phyloP scores from a whole-genome alignment of 345 rosid species.

The Sapria himalayana region DNA sequence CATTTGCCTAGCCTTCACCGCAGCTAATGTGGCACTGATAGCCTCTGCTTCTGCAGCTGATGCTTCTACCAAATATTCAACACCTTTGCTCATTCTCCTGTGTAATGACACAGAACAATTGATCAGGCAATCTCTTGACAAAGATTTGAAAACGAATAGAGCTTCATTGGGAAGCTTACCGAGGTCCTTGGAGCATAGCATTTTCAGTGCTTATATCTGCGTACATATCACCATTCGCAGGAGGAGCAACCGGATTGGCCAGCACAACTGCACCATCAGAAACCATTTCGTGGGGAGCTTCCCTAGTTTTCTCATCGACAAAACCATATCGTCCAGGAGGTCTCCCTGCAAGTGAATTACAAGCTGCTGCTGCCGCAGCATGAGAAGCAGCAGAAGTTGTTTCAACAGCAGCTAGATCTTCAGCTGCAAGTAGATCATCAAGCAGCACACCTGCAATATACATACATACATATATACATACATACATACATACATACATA shows the following conservation, averaged over 20 bases:
- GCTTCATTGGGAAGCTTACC: slow-evolving; percentile 24
- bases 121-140: neutral
- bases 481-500: too few relatives aligned
- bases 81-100: slow-evolving; percentile 86
- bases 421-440: slow-evolving; percentile 93
- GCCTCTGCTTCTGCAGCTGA: slow-evolving; percentile 99
- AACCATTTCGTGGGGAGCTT: slow-evolving; percentile 33
- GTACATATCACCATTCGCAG: slow-evolving; percentile 76
- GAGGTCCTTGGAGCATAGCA: slow-evolving; percentile 54
- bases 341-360: slow-evolving; percentile 37
- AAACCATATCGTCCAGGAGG: slow-evolving; percentile 62
- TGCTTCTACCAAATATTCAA: slow-evolving; percentile 90
- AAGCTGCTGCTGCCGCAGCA: slow-evolving; percentile 76
- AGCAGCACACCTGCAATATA: slow-evolving; percentile 64
- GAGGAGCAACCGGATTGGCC: slow-evolving; percentile 94
- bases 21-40: slow-evolving; percentile 87
- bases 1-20: slow-evolving; percentile 88
- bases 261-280: slow-evolving; percentile 75
- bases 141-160: neutral
- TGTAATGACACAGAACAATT: slow-evolving; percentile 7
- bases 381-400: slow-evolving; percentile 80
- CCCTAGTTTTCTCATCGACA: slow-evolving; percentile 64
- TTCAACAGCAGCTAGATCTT: slow-evolving; percentile 90
- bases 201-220: slow-evolving; percentile 89
- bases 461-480: too few relatives aligned